These are phyloP conservation scores for Euphorbia celastroides DNA, from an alignment of 441 rosid species.

Conservation along the genomic window DNA sequence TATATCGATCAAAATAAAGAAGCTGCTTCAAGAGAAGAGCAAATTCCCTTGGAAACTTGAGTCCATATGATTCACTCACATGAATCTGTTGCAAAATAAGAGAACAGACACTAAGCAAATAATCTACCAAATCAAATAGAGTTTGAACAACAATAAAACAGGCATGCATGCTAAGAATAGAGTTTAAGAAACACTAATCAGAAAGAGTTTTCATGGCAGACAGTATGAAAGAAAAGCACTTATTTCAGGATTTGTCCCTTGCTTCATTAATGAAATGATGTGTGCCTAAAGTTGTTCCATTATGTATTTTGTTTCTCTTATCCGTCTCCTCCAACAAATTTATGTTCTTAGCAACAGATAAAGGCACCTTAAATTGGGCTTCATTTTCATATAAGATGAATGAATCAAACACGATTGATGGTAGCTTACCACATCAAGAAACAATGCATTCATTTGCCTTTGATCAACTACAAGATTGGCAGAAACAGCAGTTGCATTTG, in stretches of 20 bases:
- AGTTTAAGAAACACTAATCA: background rate
- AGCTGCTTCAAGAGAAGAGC: constrained; percentile 97
- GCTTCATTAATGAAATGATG: background rate
- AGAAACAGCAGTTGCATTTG: constrained; percentile 73
- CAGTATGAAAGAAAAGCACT: background rate
- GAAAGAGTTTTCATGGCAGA: background rate
- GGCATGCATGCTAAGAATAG: background rate
- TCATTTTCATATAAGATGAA: background rate
- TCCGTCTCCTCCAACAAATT: too few relatives aligned
- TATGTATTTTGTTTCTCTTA: background rate
- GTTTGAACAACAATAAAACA: background rate
- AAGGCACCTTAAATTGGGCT: background rate
- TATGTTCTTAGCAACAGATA: too few relatives aligned
- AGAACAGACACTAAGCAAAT: background rate
- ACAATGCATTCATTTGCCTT: constrained; percentile 97
- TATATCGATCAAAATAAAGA: constrained; percentile 89
- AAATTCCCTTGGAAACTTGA: constrained; percentile 86
- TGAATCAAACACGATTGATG: constrained; percentile 4
- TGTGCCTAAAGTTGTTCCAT: background rate
- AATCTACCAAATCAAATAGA: background rate
- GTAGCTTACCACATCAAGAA: constrained; percentile 80
- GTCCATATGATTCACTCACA: constrained; percentile 86
- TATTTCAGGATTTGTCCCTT: background rate
- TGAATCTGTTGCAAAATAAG: constrained; percentile 43
- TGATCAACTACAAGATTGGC: constrained; percentile 85